Evolutionary conservation across 1,284 basidiomycete species (phyloP).

Genomic region (Ceratobasidium sp.): DNA sequence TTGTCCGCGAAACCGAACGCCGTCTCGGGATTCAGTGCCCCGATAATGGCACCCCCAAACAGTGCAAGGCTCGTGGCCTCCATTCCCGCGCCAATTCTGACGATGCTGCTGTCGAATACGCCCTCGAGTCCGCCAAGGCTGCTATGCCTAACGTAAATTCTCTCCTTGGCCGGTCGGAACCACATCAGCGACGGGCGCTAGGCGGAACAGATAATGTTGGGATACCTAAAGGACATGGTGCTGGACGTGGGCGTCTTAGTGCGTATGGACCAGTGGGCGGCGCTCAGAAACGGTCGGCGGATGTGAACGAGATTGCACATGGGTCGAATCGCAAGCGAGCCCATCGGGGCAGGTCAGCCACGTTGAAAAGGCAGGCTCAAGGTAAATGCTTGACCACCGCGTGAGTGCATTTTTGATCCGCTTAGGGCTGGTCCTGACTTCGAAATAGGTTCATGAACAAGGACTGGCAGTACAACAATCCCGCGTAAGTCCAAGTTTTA

Average conservation of each 20-base stretch:
- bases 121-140: conserved; percentile 45
- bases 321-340: conserved; percentile 10
- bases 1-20: conserved; percentile 73
- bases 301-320: conserved; percentile 7
- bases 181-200: not conserved
- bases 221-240: not conserved
- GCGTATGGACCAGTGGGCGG: not conserved
- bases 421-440: not conserved
- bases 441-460: conserved; percentile 77
- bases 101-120: conserved; percentile 56
- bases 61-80: not conserved
- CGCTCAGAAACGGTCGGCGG: conserved; percentile 11
- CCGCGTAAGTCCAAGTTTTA: conserved; percentile 54
- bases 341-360: conserved; percentile 8
- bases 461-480: conserved; percentile 76
- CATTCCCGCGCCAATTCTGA: conserved; percentile 51
- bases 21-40: conserved; percentile 65
- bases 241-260: conserved; percentile 14
- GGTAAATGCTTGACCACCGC: conserved; percentile 45
- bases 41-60: not conserved
- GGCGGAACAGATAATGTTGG: not conserved
- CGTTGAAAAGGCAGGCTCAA: conserved; percentile 25
- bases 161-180: too few relatives aligned
- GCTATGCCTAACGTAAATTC: not conserved
- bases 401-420: conserved; percentile 16